Conservation (phyloP, 108 stramenopile species). For the Thalassiosira profunda region DNA sequence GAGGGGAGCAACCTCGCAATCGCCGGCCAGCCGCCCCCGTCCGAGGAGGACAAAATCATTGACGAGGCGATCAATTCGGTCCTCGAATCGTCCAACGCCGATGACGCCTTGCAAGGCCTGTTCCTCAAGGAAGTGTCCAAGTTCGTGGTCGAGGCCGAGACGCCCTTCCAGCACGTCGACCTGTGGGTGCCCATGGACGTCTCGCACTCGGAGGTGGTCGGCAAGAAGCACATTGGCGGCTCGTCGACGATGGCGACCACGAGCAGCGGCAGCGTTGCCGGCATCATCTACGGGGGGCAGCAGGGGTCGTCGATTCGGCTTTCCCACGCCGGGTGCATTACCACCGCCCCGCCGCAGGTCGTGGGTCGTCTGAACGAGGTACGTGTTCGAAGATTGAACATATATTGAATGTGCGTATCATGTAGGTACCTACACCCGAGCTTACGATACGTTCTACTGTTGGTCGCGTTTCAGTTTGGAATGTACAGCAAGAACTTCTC, state of each 20-base stretch:
- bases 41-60: constrained; percentile 3
- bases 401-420: constrained; percentile 31
- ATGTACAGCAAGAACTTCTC: constrained; percentile 76
- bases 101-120: constrained; percentile 29
- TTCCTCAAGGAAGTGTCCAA: constrained; percentile 58
- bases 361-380: constrained; percentile 21
- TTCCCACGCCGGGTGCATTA: constrained; percentile 36
- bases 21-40: neutral
- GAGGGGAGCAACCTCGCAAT: neutral
- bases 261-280: constrained; percentile 5
- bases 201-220: neutral
- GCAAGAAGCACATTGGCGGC: neutral
- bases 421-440: constrained; percentile 54
- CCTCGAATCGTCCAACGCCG: constrained; percentile 10
- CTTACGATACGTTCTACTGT: constrained; percentile 44
- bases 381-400: constrained; percentile 14
- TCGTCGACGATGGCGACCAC: constrained; percentile 8
- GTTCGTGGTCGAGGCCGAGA: constrained; percentile 49
- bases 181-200: constrained; percentile 68
- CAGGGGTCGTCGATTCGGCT: constrained; percentile 11
- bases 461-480: constrained; percentile 48
- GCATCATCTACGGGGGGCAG: constrained; percentile 10
- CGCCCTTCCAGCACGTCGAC: constrained; percentile 77
- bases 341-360: constrained; percentile 19
- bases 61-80: constrained; percentile 32